Evolutionary conservation across 805 yeast genomes (phyloP).

Genomic region (Nakazawaea ishiwadae): DNA sequence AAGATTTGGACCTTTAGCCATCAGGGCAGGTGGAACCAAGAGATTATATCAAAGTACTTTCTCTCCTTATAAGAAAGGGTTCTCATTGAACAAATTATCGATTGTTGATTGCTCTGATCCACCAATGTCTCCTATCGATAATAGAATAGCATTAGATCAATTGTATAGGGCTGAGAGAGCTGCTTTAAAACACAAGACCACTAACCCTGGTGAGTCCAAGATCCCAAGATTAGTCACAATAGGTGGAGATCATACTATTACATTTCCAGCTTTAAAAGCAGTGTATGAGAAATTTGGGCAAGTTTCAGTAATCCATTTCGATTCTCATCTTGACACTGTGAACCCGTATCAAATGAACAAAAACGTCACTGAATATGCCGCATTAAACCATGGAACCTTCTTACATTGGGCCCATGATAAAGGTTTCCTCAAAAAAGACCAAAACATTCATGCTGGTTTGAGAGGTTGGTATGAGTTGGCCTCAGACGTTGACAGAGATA

Average conservation of each 20-base stretch:
- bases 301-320: constrained; percentile 42
- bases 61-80: constrained; percentile 50
- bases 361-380: constrained; percentile 35
- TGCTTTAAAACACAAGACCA: constrained; percentile 30
- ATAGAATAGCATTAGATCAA: constrained; percentile 56
- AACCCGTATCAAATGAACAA: constrained; percentile 39
- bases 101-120: constrained; percentile 67
- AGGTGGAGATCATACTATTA: constrained; percentile 53
- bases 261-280: constrained; percentile 43
- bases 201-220: constrained; percentile 20
- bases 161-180: constrained; percentile 49
- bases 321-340: constrained; percentile 44
- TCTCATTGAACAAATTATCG: constrained; percentile 52
- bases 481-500: constrained; percentile 35
- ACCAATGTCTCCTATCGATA: constrained; percentile 66
- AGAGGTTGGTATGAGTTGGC: constrained; percentile 37
- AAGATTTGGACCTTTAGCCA: constrained; percentile 52
- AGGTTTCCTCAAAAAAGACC: constrained; percentile 27
- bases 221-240: constrained; percentile 39
- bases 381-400: constrained; percentile 40
- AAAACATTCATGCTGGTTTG: constrained; percentile 34
- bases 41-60: constrained; percentile 34
- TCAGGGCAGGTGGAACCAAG: constrained; percentile 43
- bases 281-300: constrained; percentile 43
- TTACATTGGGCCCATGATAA: constrained; percentile 41